Evolutionary conservation across 106 monocot genomes (phyloP), one percentile per base, ranked within the genome.

Genomic region (Cymbidium sinense): DNA sequence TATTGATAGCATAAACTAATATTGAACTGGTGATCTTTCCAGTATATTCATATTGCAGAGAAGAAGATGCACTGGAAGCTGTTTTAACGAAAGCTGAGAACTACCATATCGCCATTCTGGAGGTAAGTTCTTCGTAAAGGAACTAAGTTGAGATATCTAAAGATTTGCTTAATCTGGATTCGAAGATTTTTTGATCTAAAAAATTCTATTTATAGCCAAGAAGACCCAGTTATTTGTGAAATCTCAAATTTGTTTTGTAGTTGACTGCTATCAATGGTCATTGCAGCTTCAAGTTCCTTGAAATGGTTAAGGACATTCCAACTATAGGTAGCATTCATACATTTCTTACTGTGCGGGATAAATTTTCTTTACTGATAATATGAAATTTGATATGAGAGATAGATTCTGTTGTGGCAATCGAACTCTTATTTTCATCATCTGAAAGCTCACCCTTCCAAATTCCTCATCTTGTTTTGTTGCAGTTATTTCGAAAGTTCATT

Each of bases 51-150:
- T 90, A 87, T 25, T 43, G 19, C 23, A 82, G 84, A 34, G 86
- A 82, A 67, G 90, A 95, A 27, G 47, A 47, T 13, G 95, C 90
- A 75, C 41, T 88, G 35, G 79, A 90, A 81, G 90, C 90, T 39
- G 79, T 88, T 43, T 80, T 82, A 6, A 47, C 13, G 47, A 47
- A 47, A 13, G 47, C 76, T 8, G 92, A 90, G 61, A 77, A 43
- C 61, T 95, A 88, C 79, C 95, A 95, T 85, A 86, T 92, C 65
- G 92, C 95, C 47, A 79, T 95, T 76, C 74, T 95, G 5, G 95
- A 95, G 95, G 95, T 95, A 84, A 80, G 7, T 30, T 13, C 27
- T 69, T 47, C 1, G 15, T 2, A 13, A 47, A 15, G 15, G 47
- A 47, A 47, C 47, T 47, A 47, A 47, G 18, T 41, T 9, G 41